Base-by-base conservation (phyloP, 2,329 filamentous ascomycete genomes). In the Cladophialophora psammophila region DNA sequence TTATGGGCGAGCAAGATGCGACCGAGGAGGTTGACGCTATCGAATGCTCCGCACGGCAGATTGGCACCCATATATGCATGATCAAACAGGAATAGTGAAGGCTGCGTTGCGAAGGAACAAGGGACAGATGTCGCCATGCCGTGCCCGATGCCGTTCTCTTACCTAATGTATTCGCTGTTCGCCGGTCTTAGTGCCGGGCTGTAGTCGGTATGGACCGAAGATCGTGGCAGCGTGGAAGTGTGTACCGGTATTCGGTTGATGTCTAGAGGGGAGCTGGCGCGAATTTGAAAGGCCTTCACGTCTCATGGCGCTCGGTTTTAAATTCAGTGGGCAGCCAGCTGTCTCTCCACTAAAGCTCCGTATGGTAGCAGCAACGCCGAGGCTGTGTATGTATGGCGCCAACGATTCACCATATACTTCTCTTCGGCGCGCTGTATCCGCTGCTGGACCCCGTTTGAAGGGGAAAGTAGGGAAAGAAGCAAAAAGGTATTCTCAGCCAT, bases 151-250 rank as follows among this genome's bases (percentile, higher is more conserved):
- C 45, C 45, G 45, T 50, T 26, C 45, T 50, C 45, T 50, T 50
- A 50, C 45, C 45, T 50, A 50, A 50, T 26, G 5, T 6, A 26
- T 50, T 50, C 45, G 45, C 45, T 31, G 45, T 31, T 50, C 20
- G 45, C 45, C 45, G 45, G 20, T 50, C 45, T 50, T 20, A 26
- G 45, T 50, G 45, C 45, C 45, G 45, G 45, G 8, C 26, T 50
- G 20, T 50, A 26, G 26, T 26, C 26, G 26, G 26, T 2, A 26
- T 31, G 45, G 13, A 50, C 18, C 18, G 20, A 26, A 12, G 45
- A 2, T 26, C 45, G 4, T 26, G 6, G 18, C 26, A 20, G 18
- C 7, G 5, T 7, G 7, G 5, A 40, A 40, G 38, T 5, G 2
- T 12, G 15, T 42, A 26, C 26, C 3, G 2, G 26, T 26, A 26